Conservation (phyloP, 2,329 filamentous ascomycete species). For the Calonectria leucothoes region DNA sequence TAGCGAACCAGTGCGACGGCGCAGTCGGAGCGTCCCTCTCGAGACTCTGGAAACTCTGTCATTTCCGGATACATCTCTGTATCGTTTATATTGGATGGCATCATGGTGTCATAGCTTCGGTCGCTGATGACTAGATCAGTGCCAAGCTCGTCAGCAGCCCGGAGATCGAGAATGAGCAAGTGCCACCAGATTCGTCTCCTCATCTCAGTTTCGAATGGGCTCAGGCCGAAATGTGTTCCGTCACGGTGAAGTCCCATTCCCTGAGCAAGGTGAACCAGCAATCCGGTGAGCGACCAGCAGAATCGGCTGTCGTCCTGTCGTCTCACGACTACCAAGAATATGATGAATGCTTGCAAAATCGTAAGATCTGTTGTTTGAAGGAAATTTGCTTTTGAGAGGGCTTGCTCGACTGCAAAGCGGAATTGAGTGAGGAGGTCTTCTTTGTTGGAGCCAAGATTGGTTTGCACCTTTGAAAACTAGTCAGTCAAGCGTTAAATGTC, state of each 20-base stretch:
- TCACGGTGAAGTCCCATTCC: constrained; percentile 72
- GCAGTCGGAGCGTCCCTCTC: constrained; percentile 64
- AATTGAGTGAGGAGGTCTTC: constrained; percentile 59
- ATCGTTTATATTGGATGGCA: constrained; percentile 65
- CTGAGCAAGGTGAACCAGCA: constrained; percentile 69
- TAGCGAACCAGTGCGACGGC: constrained; percentile 61
- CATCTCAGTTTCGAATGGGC: constrained; percentile 70
- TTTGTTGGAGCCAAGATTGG: constrained; percentile 58
- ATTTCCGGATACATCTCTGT: constrained; percentile 58
- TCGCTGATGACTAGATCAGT: constrained; percentile 57
- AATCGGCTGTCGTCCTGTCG: constrained; percentile 62
- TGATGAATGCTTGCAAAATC: constrained; percentile 67
- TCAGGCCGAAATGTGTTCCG: constrained; percentile 60
- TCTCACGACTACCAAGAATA: constrained; percentile 65
- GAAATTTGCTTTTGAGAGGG: constrained; percentile 68
- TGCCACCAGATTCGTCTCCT: constrained; percentile 71
- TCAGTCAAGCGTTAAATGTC: constrained; percentile 8
- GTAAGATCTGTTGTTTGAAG: constrained; percentile 67
- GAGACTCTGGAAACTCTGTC: constrained; percentile 58
- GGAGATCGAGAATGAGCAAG: constrained; percentile 67
- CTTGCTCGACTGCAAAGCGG: constrained; percentile 66
- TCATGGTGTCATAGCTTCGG: constrained; percentile 57
- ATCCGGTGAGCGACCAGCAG: constrained; percentile 69
- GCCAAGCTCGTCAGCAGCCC: constrained; percentile 65
- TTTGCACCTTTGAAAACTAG: constrained; percentile 36